These are phyloP conservation scores for Elsinoe batatas DNA, from an alignment of 2,329 filamentous ascomycete genomes.

Conservation along the genomic window DNA sequence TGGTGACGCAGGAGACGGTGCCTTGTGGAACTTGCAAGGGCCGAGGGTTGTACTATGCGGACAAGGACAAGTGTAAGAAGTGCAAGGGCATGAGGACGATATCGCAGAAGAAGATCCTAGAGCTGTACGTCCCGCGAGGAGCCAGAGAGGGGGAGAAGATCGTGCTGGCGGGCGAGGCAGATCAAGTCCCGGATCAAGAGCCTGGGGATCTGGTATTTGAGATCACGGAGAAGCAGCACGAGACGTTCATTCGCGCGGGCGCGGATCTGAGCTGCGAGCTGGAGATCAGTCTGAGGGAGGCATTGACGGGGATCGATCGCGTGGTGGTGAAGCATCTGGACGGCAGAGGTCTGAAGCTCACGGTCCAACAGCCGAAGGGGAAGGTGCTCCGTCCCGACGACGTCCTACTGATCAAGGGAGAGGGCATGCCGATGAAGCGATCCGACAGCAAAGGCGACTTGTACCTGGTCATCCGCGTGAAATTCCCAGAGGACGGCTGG, in stretches of 20 bases:
- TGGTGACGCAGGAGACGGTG: conserved; percentile 71
- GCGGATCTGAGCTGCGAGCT: conserved; percentile 76
- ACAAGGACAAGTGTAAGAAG: conserved; percentile 97
- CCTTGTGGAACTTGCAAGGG: conserved; percentile 76
- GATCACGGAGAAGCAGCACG: conserved; percentile 70
- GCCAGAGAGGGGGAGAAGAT: conserved; percentile 75
- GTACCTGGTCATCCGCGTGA: conserved; percentile 74
- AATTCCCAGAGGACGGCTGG: conserved; percentile 85
- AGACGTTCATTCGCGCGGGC: conserved; percentile 71
- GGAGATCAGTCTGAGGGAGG: conserved; percentile 70
- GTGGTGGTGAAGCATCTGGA: conserved; percentile 89
- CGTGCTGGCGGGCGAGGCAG: conserved; percentile 82
- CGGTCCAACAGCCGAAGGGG: conserved; percentile 59
- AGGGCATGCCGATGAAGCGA: conserved; percentile 90
- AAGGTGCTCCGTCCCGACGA: conserved; percentile 76
- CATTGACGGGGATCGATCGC: conserved; percentile 78
- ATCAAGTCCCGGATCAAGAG: conserved; percentile 79
- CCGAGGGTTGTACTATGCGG: conserved; percentile 76
- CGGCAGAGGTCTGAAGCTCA: conserved; percentile 75
- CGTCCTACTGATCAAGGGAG: conserved; percentile 72
- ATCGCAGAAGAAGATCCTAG: conserved; percentile 84
- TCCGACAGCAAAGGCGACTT: conserved; percentile 77
- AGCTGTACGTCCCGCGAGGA: conserved; percentile 90
- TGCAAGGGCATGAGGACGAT: conserved; percentile 88
- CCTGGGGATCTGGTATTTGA: conserved; percentile 92